These are phyloP conservation scores for Wakefieldia striispora DNA, from an alignment of 768 basidiomycete species.

Conservation along the genomic window DNA sequence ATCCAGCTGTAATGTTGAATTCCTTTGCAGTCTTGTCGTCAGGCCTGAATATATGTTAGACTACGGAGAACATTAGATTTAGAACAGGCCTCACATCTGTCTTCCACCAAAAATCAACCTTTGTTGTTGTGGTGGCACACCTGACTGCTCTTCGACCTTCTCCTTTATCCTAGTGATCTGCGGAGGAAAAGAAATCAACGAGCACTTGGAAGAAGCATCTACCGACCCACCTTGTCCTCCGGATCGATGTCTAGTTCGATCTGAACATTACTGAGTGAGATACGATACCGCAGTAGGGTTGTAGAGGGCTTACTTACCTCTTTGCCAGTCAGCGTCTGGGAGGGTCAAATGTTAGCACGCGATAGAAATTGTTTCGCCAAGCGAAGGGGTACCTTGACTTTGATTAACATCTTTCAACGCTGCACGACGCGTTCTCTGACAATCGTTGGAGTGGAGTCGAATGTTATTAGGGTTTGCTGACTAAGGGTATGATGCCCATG, in stretches of 20 bases:
- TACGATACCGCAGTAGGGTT: neutral
- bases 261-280: slow-evolving; percentile 36
- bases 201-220: neutral
- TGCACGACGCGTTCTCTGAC: no score
- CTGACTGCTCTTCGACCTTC: slow-evolving; percentile 97
- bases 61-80: neutral
- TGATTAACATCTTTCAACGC: slow-evolving; percentile 22
- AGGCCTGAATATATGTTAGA: slow-evolving; percentile 46
- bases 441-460: no score
- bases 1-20: slow-evolving; percentile 79
- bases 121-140: slow-evolving; percentile 95
- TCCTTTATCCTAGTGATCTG: slow-evolving; percentile 95
- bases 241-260: slow-evolving; percentile 95
- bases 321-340: slow-evolving; percentile 92
- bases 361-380: neutral
- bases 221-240: slow-evolving; percentile 69
- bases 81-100: slow-evolving; percentile 68
- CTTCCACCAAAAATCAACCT: slow-evolving; percentile 90
- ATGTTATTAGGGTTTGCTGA: neutral
- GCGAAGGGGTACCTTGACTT: slow-evolving; percentile 20
- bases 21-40: slow-evolving; percentile 91
- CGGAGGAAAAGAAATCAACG: neutral
- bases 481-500: no score
- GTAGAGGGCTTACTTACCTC: slow-evolving; percentile 57
- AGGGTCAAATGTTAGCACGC: neutral